Evolutionary conservation across 1,284 basidiomycete genomes (phyloP).

Genomic region (Entoloma clypeatum): DNA sequence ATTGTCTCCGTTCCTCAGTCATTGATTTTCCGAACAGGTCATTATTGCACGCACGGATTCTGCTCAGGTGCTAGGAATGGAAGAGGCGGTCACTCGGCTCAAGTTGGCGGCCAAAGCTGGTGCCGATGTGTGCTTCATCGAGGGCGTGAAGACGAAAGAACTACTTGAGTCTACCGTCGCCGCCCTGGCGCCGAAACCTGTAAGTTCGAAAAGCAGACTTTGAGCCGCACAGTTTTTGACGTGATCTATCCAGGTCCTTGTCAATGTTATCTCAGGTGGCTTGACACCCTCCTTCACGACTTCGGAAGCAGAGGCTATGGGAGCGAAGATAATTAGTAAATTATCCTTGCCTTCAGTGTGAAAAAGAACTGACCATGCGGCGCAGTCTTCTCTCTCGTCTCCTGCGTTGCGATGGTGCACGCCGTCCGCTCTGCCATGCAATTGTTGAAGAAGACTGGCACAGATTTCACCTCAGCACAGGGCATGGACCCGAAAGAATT

Average conservation of each 20-base stretch:
- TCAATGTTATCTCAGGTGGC: conserved; percentile 76
- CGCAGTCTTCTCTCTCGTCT: conserved; percentile 64
- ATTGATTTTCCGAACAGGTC: conserved; percentile 37
- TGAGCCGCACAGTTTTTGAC: conserved; percentile 20
- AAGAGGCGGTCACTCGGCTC: conserved; percentile 70
- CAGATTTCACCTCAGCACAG: conserved; percentile 61
- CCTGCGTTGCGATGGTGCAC: conserved; percentile 70
- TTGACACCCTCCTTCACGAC: conserved; percentile 71
- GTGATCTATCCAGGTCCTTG: conserved; percentile 44
- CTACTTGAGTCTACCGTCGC: conserved; percentile 61
- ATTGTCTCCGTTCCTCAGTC: not conserved
- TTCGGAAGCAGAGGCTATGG: conserved; percentile 61
- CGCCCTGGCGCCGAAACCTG: conserved; percentile 67
- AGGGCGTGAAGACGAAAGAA: conserved; percentile 71
- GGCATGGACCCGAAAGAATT: conserved; percentile 76
- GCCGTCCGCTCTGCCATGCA: conserved; percentile 70
- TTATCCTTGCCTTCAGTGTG: conserved; percentile 5
- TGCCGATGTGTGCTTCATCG: conserved; percentile 83
- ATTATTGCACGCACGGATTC: conserved; percentile 84
- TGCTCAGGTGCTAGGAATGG: conserved; percentile 75
- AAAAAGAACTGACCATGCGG: conserved; percentile 1
- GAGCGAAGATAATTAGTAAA: conserved; percentile 75
- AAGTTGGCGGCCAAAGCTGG: conserved; percentile 71
- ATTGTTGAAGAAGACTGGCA: conserved; percentile 71
- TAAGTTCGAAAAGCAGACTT: conserved; percentile 27